phyloP scores from a whole-genome alignment of 2,329 filamentous ascomycete species.

The Huntiella abstrusa region DNA sequence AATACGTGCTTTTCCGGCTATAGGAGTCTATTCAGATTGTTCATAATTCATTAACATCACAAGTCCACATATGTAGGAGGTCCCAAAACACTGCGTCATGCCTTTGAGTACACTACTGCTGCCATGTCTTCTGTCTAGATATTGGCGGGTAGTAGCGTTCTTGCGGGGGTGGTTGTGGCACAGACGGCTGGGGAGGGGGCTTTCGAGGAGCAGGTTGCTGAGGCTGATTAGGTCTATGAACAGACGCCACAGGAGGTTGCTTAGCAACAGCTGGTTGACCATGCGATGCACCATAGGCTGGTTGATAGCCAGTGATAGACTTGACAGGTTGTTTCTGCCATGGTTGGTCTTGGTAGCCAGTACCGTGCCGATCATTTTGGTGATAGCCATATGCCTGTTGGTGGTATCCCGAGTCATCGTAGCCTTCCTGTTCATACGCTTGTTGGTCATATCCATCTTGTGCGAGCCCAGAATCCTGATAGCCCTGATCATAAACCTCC shows the following conservation, averaged over 20 bases:
- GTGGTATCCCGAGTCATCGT: not conserved
- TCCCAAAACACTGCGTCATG: too few species aligned
- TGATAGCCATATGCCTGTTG: not conserved
- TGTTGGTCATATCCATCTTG: not conserved
- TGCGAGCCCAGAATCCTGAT: not conserved
- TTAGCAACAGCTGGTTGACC: too few species aligned
- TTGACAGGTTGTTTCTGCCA: too few species aligned
- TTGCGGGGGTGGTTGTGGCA: too few species aligned
- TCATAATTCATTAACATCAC: conserved; percentile 11
- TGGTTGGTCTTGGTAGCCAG: not conserved
- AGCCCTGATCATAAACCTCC: not conserved
- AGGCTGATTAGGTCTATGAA: too few species aligned
- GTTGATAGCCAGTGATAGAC: too few species aligned
- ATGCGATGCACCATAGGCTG: too few species aligned
- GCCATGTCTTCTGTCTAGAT: too few species aligned
- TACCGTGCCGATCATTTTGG: not conserved
- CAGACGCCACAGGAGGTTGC: too few species aligned
- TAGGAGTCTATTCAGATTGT: conserved; percentile 7
- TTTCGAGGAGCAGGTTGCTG: too few species aligned
- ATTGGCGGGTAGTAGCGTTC: too few species aligned
- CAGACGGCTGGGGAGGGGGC: not conserved
- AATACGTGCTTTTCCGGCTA: conserved; percentile 4
- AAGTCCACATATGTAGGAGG: not conserved
- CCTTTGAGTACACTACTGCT: too few species aligned
- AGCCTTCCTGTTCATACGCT: not conserved